Conservation (phyloP, 208 protist species). For the Kentomonas sorsogonicus region DNA sequence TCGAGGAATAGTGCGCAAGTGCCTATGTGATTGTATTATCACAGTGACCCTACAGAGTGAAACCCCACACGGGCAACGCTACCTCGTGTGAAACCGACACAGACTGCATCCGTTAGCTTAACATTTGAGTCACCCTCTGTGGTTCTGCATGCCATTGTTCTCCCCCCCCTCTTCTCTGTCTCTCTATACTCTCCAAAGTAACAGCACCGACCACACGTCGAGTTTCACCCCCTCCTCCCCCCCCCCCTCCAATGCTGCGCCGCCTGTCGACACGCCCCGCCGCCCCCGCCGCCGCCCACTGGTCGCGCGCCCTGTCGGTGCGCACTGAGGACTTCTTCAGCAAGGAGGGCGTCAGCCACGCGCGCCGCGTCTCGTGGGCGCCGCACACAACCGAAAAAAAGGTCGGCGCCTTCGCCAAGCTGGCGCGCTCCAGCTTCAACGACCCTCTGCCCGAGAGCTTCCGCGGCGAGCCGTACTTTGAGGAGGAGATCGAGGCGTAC, state of each 20-base stretch:
- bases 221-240: neutral
- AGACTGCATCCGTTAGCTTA: no score
- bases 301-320: conserved; percentile 45
- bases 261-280: neutral
- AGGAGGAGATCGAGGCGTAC: conserved; percentile 87
- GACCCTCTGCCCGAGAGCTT: conserved; percentile 69
- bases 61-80: no score
- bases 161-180: conserved; percentile 8
- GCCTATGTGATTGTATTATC: no score
- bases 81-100: no score
- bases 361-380: conserved; percentile 84
- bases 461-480: conserved; percentile 71
- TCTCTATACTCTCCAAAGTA: neutral
- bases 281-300: neutral
- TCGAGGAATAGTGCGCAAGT: no score
- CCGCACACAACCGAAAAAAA: conserved; percentile 90
- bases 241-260: neutral
- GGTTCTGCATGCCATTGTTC: no score
- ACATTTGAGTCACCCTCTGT: no score
- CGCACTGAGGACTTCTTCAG: conserved; percentile 88
- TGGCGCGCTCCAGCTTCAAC: conserved; percentile 85
- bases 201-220: no score
- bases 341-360: conserved; percentile 83
- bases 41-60: no score
- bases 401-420: conserved; percentile 79